A percentile compares a stretch with the other conserved stretches of the same genome.
Evolutionary conservation across 2,329 filamentous ascomycete genomes (phyloP).

Genomic region (Cladophialophora psammophila): DNA sequence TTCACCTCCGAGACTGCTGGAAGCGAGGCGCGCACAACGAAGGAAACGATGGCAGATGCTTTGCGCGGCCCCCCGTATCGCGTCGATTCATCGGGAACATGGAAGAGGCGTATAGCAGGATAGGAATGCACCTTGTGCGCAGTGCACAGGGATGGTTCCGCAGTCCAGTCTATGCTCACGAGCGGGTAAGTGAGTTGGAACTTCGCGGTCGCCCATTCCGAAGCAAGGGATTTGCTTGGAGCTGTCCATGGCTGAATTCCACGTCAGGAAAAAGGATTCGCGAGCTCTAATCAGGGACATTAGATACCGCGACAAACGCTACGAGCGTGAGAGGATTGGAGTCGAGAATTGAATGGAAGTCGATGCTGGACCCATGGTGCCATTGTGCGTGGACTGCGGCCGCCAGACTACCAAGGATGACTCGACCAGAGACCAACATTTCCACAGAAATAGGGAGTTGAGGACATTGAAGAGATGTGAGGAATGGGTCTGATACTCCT

Average conservation of each 20-base stretch:
- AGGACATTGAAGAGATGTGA: not conserved
- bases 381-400: not conserved
- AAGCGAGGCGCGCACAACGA: conserved; percentile 4
- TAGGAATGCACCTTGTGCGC: conserved; percentile 55
- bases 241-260: conserved; percentile 14
- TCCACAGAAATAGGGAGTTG: not conserved
- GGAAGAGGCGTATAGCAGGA: conserved; percentile 57
- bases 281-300: not conserved
- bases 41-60: conserved; percentile 24
- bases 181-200: conserved; percentile 32
- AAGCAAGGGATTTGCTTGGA: conserved; percentile 5
- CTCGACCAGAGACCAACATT: not conserved
- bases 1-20: conserved; percentile 9
- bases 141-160: conserved; percentile 49
- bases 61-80: conserved; percentile 57
- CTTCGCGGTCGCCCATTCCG: conserved; percentile 7
- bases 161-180: conserved; percentile 54
- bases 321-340: not conserved
- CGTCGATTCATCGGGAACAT: conserved; percentile 44
- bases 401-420: not conserved
- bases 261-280: not conserved
- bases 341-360: conserved; percentile 10
- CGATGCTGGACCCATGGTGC: conserved; percentile 1
- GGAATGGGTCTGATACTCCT: not conserved
- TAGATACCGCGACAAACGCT: conserved; percentile 13